Conservation (phyloP, 768 basidiomycete genomes). For the Lactarius trivialis region DNA sequence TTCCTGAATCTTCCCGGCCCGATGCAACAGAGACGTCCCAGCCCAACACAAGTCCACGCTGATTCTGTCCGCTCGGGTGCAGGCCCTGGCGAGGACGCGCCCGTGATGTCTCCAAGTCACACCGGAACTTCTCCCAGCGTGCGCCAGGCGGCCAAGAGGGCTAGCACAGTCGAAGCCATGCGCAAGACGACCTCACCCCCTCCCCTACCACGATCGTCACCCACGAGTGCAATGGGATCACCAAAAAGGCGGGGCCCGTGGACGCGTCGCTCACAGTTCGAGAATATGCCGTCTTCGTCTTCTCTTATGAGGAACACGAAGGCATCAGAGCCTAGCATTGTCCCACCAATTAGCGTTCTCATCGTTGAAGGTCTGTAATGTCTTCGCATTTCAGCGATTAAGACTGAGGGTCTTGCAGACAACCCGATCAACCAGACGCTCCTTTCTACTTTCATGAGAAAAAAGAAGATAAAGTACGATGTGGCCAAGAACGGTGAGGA, state of each 20-base stretch:
- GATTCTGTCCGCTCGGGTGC: neutral
- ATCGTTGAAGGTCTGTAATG: constrained; percentile 85
- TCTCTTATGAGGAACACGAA: constrained; percentile 43
- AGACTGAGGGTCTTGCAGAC: constrained; percentile 43
- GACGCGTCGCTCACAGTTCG: constrained; percentile 30
- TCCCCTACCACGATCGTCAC: constrained; percentile 30
- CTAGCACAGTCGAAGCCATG: constrained; percentile 25
- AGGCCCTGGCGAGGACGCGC: constrained; percentile 7
- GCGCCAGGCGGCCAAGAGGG: constrained; percentile 26
- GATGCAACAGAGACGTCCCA: constrained; percentile 3
- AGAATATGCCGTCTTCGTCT: constrained; percentile 27
- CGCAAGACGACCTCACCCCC: constrained; percentile 34
- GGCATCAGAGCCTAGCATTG: constrained; percentile 59
- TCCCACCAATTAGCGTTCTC: constrained; percentile 95
- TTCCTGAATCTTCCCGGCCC: constrained; percentile 7
- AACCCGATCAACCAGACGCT: constrained; percentile 99
- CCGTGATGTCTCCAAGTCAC: neutral
- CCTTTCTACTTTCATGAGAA: constrained; percentile 92
- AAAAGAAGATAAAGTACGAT: constrained; percentile 92
- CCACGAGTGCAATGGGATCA: constrained; percentile 25
- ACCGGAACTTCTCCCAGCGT: neutral
- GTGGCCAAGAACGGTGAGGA: constrained; percentile 93
- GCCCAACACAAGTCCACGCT: neutral
- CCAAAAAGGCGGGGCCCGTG: constrained; percentile 28
- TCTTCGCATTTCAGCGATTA: neutral